Base-by-base conservation (phyloP, 768 basidiomycete species). In the Infundibulicybe gibba region DNA sequence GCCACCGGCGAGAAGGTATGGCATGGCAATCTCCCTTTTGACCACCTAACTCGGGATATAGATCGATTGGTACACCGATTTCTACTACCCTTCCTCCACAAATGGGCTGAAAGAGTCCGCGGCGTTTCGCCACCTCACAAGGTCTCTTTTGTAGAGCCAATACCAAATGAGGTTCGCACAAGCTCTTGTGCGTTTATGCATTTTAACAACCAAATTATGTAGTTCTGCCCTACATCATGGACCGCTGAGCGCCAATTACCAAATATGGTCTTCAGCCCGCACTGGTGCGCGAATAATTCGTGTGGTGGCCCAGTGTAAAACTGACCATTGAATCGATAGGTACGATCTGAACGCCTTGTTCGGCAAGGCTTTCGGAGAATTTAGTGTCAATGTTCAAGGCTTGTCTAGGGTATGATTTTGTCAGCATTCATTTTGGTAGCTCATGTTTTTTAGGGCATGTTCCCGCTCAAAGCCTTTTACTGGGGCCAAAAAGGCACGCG, bases 321-420 rank as follows among this genome's bases (percentile, higher is more conserved):
- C 14, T 21, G 9, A 25, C 25, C 25, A 4, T 37, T 31, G 10
- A 19, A 16, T 46, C 33, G 12, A 31, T 45, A 92, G 90, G 90
- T 98, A 99, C 54, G 95, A 98, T 60, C 76, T 99, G 6, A 85
- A 94, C 46, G 81, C 84, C 6, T 71, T 99, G 6, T 98, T 97
- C 66, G 65, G 68, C 19, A 97, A 97, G 62, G 76, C 79, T 2
- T 91, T 91, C 51, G 84, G 89, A 0, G 79, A 88, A 56, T 88
- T 97, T 63, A 83, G 83, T 0, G 89, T 92, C 37, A 95, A 98
- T 59, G 94, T 98, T 0, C 95, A 97, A 69, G 93, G 88, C 0
- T 66, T 97, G 12, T 87, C 95, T 0, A 72, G 88, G 63, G 94
- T 94, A 58, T 35, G 78, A 63, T 32, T 21, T 33, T 38, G 14